These are phyloP conservation scores for Pezicula carpinea DNA, from an alignment of 2,329 filamentous ascomycete genomes.

Conservation along the genomic window DNA sequence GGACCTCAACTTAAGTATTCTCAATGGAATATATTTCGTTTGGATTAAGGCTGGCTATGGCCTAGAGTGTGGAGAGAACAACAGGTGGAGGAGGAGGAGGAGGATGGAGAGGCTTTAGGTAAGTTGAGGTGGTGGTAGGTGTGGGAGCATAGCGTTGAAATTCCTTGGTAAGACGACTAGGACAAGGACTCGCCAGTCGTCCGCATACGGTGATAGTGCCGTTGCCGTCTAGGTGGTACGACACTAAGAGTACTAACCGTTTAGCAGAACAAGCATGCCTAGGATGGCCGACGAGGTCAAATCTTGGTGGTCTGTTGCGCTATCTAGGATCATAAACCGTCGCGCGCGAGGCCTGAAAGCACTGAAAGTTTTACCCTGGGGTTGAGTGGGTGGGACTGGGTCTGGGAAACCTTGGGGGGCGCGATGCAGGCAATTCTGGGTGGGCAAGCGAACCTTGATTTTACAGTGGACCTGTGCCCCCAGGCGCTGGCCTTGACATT, in stretches of 20 bases:
- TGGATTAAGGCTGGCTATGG: conserved; percentile 23
- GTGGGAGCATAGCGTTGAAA: not conserved
- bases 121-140: not conserved
- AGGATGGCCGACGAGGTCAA: too few relatives aligned
- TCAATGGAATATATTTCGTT: conserved; percentile 2
- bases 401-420: not conserved
- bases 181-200: not conserved
- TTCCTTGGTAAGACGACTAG: not conserved
- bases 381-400: not conserved
- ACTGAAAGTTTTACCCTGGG: not conserved
- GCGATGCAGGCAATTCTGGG: not conserved
- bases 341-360: not conserved
- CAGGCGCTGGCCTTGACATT: not conserved
- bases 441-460: not conserved
- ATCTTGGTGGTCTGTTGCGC: too few relatives aligned
- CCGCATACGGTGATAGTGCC: not conserved
- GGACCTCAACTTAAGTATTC: conserved; percentile 1
- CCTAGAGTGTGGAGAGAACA: conserved; percentile 20
- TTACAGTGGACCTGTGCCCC: not conserved
- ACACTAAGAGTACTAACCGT: too few relatives aligned
- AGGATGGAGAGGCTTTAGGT: conserved; percentile 5
- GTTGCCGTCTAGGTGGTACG: too few relatives aligned
- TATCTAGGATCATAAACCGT: not conserved
- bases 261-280: too few relatives aligned
- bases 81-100: conserved; percentile 7